Evolutionary conservation across 495 filamentous ascomycete species (phyloP), one percentile per base, ranked within the genome.

Genomic region (Melanomma pulvis-pyrius): DNA sequence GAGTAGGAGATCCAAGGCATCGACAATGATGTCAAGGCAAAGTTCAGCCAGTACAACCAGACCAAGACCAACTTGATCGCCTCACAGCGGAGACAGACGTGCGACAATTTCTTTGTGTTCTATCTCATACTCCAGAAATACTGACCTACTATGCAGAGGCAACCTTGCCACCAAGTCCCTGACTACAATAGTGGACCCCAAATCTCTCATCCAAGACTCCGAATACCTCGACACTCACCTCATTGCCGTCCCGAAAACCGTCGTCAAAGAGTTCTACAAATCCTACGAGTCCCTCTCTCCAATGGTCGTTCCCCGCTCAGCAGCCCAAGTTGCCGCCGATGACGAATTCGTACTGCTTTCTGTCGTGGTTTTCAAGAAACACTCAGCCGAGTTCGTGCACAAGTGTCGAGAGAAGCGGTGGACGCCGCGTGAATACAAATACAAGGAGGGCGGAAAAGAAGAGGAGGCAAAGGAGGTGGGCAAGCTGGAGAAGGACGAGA

Each of bases 221-320:
- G 96, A 98, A 79, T 98, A 96, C 80, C 86, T 98, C 69, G 92
- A 97, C 78, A 97, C 93, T 21, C 93, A 97, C 73, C 86, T 98
- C 12, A 80, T 98, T 68, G 94, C 89, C 28, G 90, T 98, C 3
- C 94, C 94, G 1, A 84, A 82, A 19, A 83, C 83, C 67, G 79
- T 87, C 59, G 82, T 86, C 59, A 96, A 96, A 74, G 92, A 98
- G 21, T 98, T 94, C 75, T 79, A 96, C 41, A 88, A 87, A 74
- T 85, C 81, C 65, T 98, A 98, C 79, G 96, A 98, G 76, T 91
- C 92, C 8, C 77, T 98, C 26, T 77, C 88, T 1, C 86, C 88
- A 30, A 88, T 89, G 86, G 90, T 97, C 11, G 94, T 98, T 21
- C 94, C 94, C 1, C 89, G 96, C 34, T 96, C 92, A 50, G 88